Conservation (phyloP, 202 grass and related monocot species). For the Brachypodium distachyon region DNA sequence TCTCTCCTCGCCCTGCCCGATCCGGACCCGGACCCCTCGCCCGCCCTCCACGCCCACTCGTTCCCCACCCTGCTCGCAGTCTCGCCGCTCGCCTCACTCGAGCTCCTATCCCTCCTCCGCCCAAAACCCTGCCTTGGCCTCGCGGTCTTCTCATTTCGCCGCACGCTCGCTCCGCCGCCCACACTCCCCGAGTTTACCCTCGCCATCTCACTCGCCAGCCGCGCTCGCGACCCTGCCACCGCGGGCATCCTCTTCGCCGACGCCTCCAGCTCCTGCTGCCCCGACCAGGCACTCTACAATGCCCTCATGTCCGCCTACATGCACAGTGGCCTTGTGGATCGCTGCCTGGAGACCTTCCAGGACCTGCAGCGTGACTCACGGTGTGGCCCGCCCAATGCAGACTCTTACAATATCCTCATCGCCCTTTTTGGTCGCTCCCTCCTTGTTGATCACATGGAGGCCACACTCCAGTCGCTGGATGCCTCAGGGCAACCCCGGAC, state of each 20-base stretch:
- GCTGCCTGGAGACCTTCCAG: conserved; percentile 43
- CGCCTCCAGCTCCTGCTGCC: conserved; percentile 21
- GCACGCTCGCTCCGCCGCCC: conserved; percentile 30
- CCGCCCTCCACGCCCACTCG: conserved; percentile 32
- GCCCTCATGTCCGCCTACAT: conserved; percentile 82
- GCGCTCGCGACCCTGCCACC: conserved; percentile 26
- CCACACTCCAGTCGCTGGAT: conserved; percentile 41
- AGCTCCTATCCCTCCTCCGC: conserved; percentile 54
- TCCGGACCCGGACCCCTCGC: conserved; percentile 20
- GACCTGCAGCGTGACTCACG: conserved; percentile 35
- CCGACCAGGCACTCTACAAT: conserved; percentile 59
- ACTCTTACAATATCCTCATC: conserved; percentile 82
- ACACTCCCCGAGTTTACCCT: conserved; percentile 53
- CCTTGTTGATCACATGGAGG: conserved; percentile 79
- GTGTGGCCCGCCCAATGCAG: conserved; percentile 53
- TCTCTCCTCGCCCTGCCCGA: conserved; percentile 23
- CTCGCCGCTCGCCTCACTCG: conserved; percentile 30
- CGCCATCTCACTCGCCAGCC: conserved; percentile 63
- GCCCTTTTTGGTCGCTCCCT: conserved; percentile 55
- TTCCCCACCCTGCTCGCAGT: conserved; percentile 42
- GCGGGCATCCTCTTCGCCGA: conserved; percentile 50
- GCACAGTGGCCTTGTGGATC: conserved; percentile 48
- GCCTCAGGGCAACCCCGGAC: conserved; percentile 41
- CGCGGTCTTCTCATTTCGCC: conserved; percentile 47
- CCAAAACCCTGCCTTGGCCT: conserved; percentile 26